phyloP scores from a whole-genome alignment of 768 basidiomycete species.

The Boletus pseudo-olivaceus region DNA sequence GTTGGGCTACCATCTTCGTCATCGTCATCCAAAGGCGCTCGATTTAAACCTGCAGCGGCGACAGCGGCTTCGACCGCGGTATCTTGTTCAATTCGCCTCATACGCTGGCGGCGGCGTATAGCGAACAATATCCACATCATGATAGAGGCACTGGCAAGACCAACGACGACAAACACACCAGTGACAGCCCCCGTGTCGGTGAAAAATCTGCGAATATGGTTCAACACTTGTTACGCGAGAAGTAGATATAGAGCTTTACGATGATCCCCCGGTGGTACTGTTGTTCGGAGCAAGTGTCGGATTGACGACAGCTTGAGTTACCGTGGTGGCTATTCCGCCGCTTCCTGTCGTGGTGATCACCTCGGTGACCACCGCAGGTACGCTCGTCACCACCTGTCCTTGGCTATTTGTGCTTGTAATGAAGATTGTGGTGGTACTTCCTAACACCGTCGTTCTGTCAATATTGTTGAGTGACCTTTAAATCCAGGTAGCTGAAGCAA shows the following conservation, averaged over 20 bases:
- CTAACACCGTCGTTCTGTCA: conserved; percentile 48
- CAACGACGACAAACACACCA: conserved; percentile 88
- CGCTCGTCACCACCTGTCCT: conserved; percentile 46
- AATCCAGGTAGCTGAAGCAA: conserved; percentile 8
- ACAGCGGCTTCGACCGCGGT: conserved; percentile 67
- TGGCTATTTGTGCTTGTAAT: conserved; percentile 57
- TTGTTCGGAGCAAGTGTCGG: conserved; percentile 62
- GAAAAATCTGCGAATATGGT: conserved; percentile 64
- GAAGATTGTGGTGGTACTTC: conserved; percentile 48
- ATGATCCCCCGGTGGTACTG: conserved; percentile 36
- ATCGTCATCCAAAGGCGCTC: conserved; percentile 65
- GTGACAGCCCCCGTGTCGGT: conserved; percentile 85
- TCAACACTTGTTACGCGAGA: conserved; percentile 1
- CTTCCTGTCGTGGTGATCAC: conserved; percentile 51
- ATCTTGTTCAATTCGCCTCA: conserved; percentile 62
- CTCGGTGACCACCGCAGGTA: conserved; percentile 57
- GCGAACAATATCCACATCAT: conserved; percentile 70
- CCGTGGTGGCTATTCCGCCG: conserved; percentile 51
- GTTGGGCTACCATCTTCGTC: conserved; percentile 40
- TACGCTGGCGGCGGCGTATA: conserved; percentile 60
- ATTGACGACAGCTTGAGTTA: conserved; percentile 65
- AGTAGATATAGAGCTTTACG: conserved; percentile 38
- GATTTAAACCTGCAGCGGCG: conserved; percentile 66
- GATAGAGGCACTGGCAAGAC: conserved; percentile 69
- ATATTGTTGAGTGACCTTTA: conserved; percentile 11